Base-by-base conservation (phyloP, 2,329 filamentous ascomycete genomes). In the Ophiosphaerella narmari region DNA sequence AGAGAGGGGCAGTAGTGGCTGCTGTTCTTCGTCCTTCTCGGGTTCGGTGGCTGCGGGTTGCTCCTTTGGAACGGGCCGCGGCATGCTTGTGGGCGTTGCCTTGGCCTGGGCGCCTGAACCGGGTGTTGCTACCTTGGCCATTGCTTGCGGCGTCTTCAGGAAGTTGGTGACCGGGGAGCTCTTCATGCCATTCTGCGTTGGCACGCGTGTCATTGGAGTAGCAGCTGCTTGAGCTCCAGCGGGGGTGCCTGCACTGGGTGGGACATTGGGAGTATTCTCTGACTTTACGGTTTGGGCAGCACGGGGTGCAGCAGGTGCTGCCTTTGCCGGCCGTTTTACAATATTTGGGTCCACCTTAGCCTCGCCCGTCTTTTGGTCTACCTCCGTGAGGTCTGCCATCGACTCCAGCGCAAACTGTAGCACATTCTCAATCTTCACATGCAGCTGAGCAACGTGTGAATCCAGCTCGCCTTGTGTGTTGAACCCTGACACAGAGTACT, bases 351-450 rank as follows among this genome's bases (percentile, higher is more conserved):
- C 66, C 2, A 52, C 44, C 52, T 66, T 73, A 3, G 64, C 49
- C n/a, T 67, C 60, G 48, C 76, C 76, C 31, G 67, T 72, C 56
- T 75, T 76, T 41, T 75, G 74, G 42, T 80, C 76, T 44, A 78
- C 67, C 40, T 83, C 78, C n/a, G 84, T 68, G 34, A 74, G 77
- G 12, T 75, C 75, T 12, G 77, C 77, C 54, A 83, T 75, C 36
- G 77, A 80, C 6, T 82, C 78, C 6, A 86, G 59, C 23, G 80
- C 77, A 63, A 79, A 87, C n/a, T 78, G 74, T 26, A 85, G 69
- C 29, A 82, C 79, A 63, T 86, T 76, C 5, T 77, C 80, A 33
- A 85, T 76, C 42, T 72, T 71, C 55, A 78, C 77, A 65, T 86
- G 84, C 14, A 70, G 74, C 18, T 82, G 78, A 42, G 77, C 77